A percentile compares a stretch with the other conserved stretches of the same genome.
These are phyloP conservation scores for Camellia japonica DNA, from an alignment of 148 eudicot genomes.

Conservation along the genomic window DNA sequence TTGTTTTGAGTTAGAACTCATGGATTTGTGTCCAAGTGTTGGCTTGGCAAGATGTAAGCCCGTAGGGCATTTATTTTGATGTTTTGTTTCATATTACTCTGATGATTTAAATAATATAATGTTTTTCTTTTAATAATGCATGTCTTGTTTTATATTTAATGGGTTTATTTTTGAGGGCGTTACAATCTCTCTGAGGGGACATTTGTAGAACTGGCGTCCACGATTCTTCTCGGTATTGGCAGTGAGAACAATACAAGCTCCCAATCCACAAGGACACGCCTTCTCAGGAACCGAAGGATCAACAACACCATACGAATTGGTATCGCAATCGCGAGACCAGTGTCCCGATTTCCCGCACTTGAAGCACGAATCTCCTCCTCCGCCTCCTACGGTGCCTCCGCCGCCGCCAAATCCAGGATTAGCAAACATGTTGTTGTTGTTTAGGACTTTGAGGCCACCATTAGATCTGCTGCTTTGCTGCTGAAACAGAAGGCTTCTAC, in stretches of 20 bases:
- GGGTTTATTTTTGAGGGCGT: no score
- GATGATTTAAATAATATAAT: no score
- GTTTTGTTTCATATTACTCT: no score
- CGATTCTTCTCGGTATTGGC: conserved; percentile 47
- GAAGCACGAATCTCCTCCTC: conserved; percentile 30
- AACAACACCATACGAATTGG: neutral
- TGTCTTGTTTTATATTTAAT: no score
- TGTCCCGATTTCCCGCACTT: conserved; percentile 45
- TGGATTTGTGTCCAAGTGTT: no score
- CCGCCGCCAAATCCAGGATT: neutral
- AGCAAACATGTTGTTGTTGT: neutral
- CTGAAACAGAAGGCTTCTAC: conserved; percentile 33
- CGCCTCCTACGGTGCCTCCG: conserved; percentile 15
- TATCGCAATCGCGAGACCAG: conserved; percentile 45
- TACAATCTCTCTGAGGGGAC: conserved; percentile 41
- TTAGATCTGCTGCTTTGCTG: neutral
- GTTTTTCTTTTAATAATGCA: no score
- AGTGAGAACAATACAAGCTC: conserved; percentile 35
- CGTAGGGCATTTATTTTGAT: no score
- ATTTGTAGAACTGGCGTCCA: conserved; percentile 42
- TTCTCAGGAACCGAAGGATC: conserved; percentile 26
- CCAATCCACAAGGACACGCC: conserved; percentile 41
- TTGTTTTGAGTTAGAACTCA: no score
- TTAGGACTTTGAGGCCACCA: neutral
- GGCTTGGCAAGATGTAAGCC: no score